Evolutionary conservation across 2,329 filamentous ascomycete species (phyloP), one percentile per base, ranked within the genome.

Genomic region (Cladophialophora yegresii): DNA sequence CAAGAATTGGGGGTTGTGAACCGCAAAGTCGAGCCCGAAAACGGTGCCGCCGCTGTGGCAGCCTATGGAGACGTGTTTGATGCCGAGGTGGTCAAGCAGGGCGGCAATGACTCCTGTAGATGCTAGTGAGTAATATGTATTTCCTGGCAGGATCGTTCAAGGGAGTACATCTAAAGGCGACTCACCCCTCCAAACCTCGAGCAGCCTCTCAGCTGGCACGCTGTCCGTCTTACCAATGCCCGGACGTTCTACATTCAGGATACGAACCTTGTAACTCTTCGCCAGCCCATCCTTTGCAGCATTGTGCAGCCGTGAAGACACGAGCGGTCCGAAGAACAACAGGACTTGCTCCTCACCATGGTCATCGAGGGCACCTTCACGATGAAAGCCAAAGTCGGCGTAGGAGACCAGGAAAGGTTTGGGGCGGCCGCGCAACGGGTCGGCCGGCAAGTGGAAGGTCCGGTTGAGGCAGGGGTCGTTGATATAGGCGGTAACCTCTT

Each of bases 11-110:
- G 47, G 58, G 28, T 55, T 36, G 22, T 61, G 58, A 2, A 61
- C 32, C 12, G 51, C 47, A 30, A 55, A 54, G 51, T 61, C 51
- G 26, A 61, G 33, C 28, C 49, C 58, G 51, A 57, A 61, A 32
- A 61, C 23, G n/a, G 58, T 61, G 50, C 58, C 58, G 50, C 51
- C 51, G 58, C 58, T 61, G 33, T 61, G 58, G 51, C 47, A 53
- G 36, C 28, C 50, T 40, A 61, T 32, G 7, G 51, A 26, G 30
- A 61, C 58, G 36, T 57, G 33, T 23, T 61, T 61, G 51, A 61
- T 61, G 20, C 51, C 51, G 2, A 61, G 51, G 36, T 61, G 58
- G 23, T 55, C 22, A 20, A 61, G 50, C 22, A 61, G 51, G 23
- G 58, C 58, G 12, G 58, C 51, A 20, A 61, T 45, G 40, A 20